Percentiles rank a stretch among this genome's conserved stretches.
Evolutionary conservation across 2,329 filamentous ascomycete genomes (phyloP).

Genomic region (Talaromyces amestolkiae): DNA sequence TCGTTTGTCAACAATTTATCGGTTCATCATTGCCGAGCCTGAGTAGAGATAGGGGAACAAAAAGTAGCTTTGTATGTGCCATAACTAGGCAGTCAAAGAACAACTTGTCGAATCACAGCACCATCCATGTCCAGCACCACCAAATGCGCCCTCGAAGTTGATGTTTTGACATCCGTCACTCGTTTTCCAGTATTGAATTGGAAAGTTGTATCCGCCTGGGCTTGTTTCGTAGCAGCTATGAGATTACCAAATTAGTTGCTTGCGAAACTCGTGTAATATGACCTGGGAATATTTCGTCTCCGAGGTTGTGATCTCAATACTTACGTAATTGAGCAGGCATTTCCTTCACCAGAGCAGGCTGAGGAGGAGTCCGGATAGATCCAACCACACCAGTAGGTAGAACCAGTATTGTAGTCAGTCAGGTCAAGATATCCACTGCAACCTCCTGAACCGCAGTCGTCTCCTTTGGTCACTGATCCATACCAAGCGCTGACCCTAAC

Average conservation of each 20-base stretch:
- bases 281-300: neutral
- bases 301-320: neutral
- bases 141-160: neutral
- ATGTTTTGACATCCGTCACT: neutral
- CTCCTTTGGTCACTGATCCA: neutral
- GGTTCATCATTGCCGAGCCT: neutral
- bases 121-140: neutral
- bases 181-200: neutral
- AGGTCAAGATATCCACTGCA: neutral
- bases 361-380: neutral
- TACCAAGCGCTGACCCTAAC: neutral
- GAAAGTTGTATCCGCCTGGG: neutral
- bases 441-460: neutral
- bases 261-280: neutral
- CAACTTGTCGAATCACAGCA: neutral
- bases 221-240: neutral
- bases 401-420: neutral
- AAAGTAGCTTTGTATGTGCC: neutral
- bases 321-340: neutral
- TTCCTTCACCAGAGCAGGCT: neutral
- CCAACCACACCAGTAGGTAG: neutral
- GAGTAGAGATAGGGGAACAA: neutral
- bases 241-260: neutral
- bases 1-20: neutral
- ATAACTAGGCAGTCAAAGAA: neutral